Conservation (phyloP, 768 basidiomycete genomes). For the Naganishia kalamii region DNA sequence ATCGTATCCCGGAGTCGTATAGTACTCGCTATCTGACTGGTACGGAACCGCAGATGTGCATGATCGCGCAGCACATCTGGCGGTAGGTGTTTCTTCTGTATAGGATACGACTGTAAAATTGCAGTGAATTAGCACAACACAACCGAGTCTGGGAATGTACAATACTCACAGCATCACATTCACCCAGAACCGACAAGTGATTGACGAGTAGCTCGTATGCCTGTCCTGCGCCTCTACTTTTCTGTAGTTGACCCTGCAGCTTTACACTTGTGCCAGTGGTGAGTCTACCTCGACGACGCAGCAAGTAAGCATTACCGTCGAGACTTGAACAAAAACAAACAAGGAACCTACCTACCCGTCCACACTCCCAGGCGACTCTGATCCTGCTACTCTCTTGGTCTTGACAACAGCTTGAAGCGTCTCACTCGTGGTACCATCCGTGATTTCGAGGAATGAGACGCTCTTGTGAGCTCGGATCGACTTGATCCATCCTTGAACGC, state of each 20-base stretch:
- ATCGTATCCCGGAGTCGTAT: conserved; percentile 64
- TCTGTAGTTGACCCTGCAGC: conserved; percentile 51
- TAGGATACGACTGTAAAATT: conserved; percentile 66
- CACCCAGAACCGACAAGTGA: conserved; percentile 54
- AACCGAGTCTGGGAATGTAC: conserved; percentile 4
- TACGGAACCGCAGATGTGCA: conserved; percentile 79
- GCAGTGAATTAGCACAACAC: background rate
- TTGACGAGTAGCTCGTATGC: conserved; percentile 54
- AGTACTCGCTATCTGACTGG: conserved; percentile 64
- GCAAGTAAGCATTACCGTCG: background rate
- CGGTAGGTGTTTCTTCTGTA: conserved; percentile 79
- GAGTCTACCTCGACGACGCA: background rate
- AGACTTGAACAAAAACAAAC: background rate
- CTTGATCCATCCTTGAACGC: conserved; percentile 76
- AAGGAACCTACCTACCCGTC: conserved; percentile 23
- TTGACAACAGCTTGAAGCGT: conserved; percentile 73
- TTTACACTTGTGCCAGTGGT: conserved; percentile 54
- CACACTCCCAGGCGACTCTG: background rate
- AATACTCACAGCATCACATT: conserved; percentile 54
- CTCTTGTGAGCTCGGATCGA: conserved; percentile 80
- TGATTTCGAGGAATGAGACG: conserved; percentile 68
- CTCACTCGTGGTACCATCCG: conserved; percentile 68
- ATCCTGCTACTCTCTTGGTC: conserved; percentile 37
- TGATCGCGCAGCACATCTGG: conserved; percentile 75
- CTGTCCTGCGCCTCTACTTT: conserved; percentile 55